A percentile compares a stretch with the other conserved stretches of the same genome.
These are phyloP conservation scores for Thecamonas trahens DNA, from an alignment of 78 protist genomes.

Conservation along the genomic window DNA sequence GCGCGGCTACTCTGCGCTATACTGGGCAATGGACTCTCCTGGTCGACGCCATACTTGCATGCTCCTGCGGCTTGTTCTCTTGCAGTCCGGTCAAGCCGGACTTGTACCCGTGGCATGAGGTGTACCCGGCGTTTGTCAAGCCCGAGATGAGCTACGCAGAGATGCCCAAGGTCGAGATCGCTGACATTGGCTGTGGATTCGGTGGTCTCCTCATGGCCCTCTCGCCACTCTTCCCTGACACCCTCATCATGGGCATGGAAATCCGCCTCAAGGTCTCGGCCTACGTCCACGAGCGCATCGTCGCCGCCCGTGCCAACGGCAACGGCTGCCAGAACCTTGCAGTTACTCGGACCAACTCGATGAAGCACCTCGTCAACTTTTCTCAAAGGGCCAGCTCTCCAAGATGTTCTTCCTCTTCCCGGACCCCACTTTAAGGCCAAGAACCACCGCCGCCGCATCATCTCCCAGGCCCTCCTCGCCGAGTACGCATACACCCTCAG, in stretches of 20 bases:
- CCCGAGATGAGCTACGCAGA: not conserved
- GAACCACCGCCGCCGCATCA: constrained; percentile 80
- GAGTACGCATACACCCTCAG: constrained; percentile 82
- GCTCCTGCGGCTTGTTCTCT: not conserved
- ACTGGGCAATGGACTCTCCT: not conserved
- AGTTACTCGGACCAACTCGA: constrained; percentile 74
- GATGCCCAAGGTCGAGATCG: constrained; percentile 29
- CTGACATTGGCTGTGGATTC: constrained; percentile 93
- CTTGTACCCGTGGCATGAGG: not conserved
- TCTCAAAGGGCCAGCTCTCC: constrained; percentile 67
- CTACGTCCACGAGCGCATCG: constrained; percentile 59
- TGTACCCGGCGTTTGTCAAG: constrained; percentile 6
- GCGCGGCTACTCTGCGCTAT: not conserved
- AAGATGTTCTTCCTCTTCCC: constrained; percentile 89
- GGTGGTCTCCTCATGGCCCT: constrained; percentile 77
- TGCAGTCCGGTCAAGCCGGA: constrained; percentile 2
- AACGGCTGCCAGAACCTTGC: constrained; percentile 53
- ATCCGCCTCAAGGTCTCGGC: constrained; percentile 71
- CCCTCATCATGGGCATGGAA: constrained; percentile 79
- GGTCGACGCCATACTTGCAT: too few species aligned
- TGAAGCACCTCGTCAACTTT: constrained; percentile 84
- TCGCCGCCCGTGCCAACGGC: constrained; percentile 27
- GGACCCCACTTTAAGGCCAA: constrained; percentile 92
- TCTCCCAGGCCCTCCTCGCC: constrained; percentile 56
- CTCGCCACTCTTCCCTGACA: constrained; percentile 48